Base-by-base conservation (phyloP, 495 filamentous ascomycete genomes). In the Neurospora cerealis region DNA sequence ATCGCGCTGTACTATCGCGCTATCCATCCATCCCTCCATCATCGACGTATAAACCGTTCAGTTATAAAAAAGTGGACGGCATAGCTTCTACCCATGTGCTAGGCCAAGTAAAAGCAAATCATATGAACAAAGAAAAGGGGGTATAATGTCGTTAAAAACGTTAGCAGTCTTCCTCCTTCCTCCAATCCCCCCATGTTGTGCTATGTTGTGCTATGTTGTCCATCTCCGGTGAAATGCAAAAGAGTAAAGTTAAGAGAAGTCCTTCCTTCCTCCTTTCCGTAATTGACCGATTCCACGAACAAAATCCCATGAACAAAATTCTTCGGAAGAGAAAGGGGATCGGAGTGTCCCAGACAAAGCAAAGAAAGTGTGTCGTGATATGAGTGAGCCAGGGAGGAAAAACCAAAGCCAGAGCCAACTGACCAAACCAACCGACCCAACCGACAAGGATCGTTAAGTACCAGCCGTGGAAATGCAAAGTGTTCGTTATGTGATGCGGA, bases 51-150 rank as follows among this genome's bases (percentile, higher is more conserved):
- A 15, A 34, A 32, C 15, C 54, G 28, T 66, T 66, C 54, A 28
- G 17, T 32, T 34, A 36, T 66, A 24, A 15, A 17, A 34, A 66
- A 34, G 32, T 8, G 54, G 54, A 66, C 28, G 34, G 28, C 28
- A 34, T 34, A 66, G 54, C 15, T 66, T 15, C 34, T 19, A 34
- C 54, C 54, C 54, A 66, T 66, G 5, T 36, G 24, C 3, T 34
- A 34, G 54, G 54, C 54, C 54, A 34, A 66, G 24, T 17, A 36
- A 32, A 34, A 66, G 54, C 54, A 66, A 66, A 34, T 36, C 54
- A 32, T 62, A 71, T 48, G 39, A 72, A 71, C 38, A 74, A 79
- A 77, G 77, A 80, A 73, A 78, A 77, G 70, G 73, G 74, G 76
- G 74, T 66, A 66, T 66, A 66, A 66, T 66, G 15, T 66, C 54